Evolutionary conservation across 495 filamentous ascomycete species (phyloP).

Genomic region (Oidiodendron maius): DNA sequence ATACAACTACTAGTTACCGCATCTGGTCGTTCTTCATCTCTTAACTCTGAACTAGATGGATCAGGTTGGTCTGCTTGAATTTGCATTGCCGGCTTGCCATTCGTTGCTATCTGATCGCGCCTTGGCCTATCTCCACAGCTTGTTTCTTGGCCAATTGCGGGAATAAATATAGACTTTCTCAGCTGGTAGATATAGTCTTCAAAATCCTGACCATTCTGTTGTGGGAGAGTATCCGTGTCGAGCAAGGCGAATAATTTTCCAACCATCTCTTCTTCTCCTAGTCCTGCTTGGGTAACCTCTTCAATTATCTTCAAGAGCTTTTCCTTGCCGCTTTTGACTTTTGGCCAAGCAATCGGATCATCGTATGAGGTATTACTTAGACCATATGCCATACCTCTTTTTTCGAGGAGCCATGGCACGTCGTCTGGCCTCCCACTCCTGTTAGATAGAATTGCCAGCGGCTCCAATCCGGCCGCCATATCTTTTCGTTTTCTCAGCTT

Average conservation of each 20-base stretch:
- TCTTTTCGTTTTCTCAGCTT: conserved; percentile 47
- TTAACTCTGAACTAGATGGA: conserved; percentile 20
- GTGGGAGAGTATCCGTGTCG: conserved; percentile 65
- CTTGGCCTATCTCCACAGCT: conserved; percentile 22
- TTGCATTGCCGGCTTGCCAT: conserved; percentile 8
- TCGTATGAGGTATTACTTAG: conserved; percentile 81
- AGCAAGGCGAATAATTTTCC: conserved; percentile 64
- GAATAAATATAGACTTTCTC: conserved; percentile 80
- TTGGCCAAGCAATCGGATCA: conserved; percentile 68
- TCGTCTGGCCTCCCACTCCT: conserved; percentile 60
- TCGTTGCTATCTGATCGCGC: conserved; percentile 18
- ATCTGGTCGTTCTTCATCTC: conserved; percentile 25
- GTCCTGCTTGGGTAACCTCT: conserved; percentile 34
- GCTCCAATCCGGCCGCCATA: conserved; percentile 43
- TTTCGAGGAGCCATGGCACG: conserved; percentile 62
- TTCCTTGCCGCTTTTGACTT: conserved; percentile 56
- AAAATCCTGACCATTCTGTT: conserved; percentile 50
- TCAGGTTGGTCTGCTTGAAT: conserved; percentile 23
- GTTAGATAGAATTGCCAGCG: conserved; percentile 84
- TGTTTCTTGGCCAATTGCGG: conserved; percentile 52
- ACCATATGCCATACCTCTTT: conserved; percentile 61
- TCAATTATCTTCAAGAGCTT: conserved; percentile 35
- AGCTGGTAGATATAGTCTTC: conserved; percentile 66
- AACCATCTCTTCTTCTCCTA: conserved; percentile 61
- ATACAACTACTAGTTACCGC: conserved; percentile 33